A percentile compares a stretch with the other conserved stretches of the same genome.
These are phyloP conservation scores for Euryodendron excelsum DNA, from an alignment of 148 eudicot genomes.

Conservation along the genomic window DNA sequence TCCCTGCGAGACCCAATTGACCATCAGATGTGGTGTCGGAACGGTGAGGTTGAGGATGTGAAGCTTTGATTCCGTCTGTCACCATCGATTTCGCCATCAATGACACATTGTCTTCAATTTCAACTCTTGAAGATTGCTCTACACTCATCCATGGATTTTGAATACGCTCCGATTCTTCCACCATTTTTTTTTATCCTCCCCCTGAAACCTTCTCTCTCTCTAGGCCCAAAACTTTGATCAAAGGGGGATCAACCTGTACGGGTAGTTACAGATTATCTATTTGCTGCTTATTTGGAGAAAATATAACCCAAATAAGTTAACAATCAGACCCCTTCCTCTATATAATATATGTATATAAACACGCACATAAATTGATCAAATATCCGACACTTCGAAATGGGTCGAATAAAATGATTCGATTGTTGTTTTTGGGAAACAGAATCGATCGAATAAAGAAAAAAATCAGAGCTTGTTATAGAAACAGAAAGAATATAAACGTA, in stretches of 20 bases:
- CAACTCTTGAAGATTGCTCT: conserved; percentile 28
- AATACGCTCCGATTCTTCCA: conserved; percentile 32
- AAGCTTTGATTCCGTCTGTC: conserved; percentile 15
- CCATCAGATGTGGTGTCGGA: conserved; percentile 24
- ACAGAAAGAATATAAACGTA: neutral
- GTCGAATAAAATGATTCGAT: neutral
- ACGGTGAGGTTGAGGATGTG: conserved; percentile 12
- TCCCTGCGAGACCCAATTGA: conserved; percentile 44
- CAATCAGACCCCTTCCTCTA: no score
- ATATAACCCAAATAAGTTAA: no score
- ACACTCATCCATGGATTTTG: conserved; percentile 31
- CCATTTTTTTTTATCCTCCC: conserved; percentile 20
- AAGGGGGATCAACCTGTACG: conserved; percentile 3
- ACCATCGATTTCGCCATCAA: conserved; percentile 31
- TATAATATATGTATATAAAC: no score
- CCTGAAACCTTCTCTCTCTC: neutral
- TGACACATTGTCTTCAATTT: conserved; percentile 15
- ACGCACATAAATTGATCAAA: neutral
- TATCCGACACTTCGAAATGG: neutral
- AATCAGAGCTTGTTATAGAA: neutral
- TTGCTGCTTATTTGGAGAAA: no score
- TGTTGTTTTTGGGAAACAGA: neutral
- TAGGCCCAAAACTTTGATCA: conserved; percentile 3
- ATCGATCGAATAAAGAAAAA: neutral
- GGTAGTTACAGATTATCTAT: no score